A percentile compares a stretch with the other conserved stretches of the same genome.
Conservation (phyloP, 495 filamentous ascomycete species). For the Penicillium nucicola region DNA sequence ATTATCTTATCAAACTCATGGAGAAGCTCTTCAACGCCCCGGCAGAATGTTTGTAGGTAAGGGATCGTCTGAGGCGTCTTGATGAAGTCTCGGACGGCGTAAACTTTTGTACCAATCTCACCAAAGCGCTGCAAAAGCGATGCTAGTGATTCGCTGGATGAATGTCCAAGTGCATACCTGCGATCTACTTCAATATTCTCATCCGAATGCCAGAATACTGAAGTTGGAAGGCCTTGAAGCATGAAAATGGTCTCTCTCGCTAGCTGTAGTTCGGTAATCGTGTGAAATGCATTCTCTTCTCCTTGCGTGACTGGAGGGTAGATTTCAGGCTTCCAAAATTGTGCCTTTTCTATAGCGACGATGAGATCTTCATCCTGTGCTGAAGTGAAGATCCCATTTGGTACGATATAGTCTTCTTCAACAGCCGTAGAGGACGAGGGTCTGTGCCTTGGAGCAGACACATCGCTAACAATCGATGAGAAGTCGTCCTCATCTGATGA, state of each 20-base stretch:
- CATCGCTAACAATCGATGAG: constrained; percentile 31
- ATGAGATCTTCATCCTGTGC: constrained; percentile 41
- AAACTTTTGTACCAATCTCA: constrained; percentile 43
- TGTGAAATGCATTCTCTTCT: constrained; percentile 37
- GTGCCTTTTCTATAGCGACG: constrained; percentile 50
- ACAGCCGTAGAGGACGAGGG: constrained; percentile 18
- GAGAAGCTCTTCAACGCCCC: constrained; percentile 42
- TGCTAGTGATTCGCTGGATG: constrained; percentile 33
- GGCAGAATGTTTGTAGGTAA: constrained; percentile 55
- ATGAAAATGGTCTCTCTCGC: constrained; percentile 81
- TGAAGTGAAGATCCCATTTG: constrained; percentile 34
- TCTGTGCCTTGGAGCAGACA: constrained; percentile 17
- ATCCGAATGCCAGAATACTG: constrained; percentile 55
- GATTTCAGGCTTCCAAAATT: constrained; percentile 59
- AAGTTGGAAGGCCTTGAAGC: constrained; percentile 76
- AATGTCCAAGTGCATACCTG: constrained; percentile 37
- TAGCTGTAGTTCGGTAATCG: constrained; percentile 68
- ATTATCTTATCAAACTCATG: constrained; percentile 40
- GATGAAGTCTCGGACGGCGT: constrained; percentile 46
- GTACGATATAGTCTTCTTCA: constrained; percentile 36
- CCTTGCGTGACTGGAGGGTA: constrained; percentile 19
- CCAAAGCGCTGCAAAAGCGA: constrained; percentile 42
- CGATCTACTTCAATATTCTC: constrained; percentile 35
- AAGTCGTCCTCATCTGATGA: constrained; percentile 57
- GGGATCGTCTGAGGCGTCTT: constrained; percentile 34